Conservation (phyloP, 2,329 filamentous ascomycete genomes). For the Paraphoma sp. region DNA sequence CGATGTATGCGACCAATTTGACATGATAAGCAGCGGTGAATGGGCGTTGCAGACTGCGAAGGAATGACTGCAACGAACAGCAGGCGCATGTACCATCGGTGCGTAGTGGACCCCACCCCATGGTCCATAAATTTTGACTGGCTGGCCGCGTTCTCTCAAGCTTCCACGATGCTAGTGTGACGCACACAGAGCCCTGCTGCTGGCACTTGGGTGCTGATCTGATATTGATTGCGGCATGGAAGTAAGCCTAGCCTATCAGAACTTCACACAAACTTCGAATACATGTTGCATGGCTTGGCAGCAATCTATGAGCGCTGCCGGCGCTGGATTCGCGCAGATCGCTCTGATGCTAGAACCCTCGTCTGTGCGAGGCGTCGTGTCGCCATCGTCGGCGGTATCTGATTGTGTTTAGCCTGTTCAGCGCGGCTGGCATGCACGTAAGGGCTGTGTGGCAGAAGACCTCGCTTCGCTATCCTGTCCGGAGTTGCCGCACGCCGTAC, state of each 20-base stretch:
- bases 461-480: conserved; percentile 24
- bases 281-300: conserved; percentile 28
- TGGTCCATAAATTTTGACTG: background rate
- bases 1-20: too few relatives aligned
- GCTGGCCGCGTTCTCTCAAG: conserved; percentile 20
- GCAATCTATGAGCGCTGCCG: conserved; percentile 30
- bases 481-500: conserved; percentile 10
- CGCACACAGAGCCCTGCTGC: conserved; percentile 19
- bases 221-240: conserved; percentile 31
- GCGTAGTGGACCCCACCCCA: background rate
- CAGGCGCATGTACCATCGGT: background rate
- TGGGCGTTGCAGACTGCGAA: too few relatives aligned
- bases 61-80: background rate
- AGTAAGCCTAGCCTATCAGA: conserved; percentile 29
- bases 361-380: conserved; percentile 19
- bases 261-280: conserved; percentile 18
- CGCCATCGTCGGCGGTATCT: conserved; percentile 16
- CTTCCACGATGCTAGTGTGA: conserved; percentile 30
- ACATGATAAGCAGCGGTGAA: too few relatives aligned
- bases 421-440: conserved; percentile 24
- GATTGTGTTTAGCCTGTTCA: conserved; percentile 39
- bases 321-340: conserved; percentile 28
- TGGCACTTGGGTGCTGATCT: conserved; percentile 31
- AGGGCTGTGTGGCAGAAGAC: conserved; percentile 11
- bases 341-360: conserved; percentile 21